Evolutionary conservation across 2,329 filamentous ascomycete species (phyloP).

Genomic region (Talaromyces sp.): DNA sequence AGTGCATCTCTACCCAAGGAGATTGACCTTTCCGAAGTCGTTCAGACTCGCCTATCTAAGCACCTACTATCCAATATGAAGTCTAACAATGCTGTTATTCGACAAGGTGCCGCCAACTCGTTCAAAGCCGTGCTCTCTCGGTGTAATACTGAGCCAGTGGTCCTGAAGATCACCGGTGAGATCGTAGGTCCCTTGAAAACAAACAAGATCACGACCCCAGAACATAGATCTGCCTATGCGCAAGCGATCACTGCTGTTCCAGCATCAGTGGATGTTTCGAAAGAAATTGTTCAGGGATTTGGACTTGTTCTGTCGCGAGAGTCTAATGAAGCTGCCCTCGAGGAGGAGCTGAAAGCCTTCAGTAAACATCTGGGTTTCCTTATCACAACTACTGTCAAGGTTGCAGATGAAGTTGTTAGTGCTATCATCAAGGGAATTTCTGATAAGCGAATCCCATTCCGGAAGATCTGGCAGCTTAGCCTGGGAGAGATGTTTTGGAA

Average conservation of each 20-base stretch:
- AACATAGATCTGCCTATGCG: constrained; percentile 80
- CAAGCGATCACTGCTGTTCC: constrained; percentile 73
- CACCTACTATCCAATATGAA: constrained; percentile 88
- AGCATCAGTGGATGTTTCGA: constrained; percentile 63
- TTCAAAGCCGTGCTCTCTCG: constrained; percentile 71
- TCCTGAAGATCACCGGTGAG: constrained; percentile 75
- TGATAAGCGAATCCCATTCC: constrained; percentile 80
- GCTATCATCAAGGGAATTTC: constrained; percentile 76
- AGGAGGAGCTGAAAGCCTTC: constrained; percentile 73
- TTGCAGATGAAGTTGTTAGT: constrained; percentile 70
- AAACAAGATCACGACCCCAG: constrained; percentile 79
- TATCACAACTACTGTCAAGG: constrained; percentile 60
- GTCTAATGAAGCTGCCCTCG: constrained; percentile 80
- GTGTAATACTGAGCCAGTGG: constrained; percentile 59
- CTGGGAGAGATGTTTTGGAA: constrained; percentile 71
- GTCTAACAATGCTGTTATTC: constrained; percentile 79
- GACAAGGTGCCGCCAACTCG: constrained; percentile 72
- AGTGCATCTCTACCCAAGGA: constrained; percentile 67
- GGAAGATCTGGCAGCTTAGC: constrained; percentile 78
- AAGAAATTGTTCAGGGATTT: constrained; percentile 68
- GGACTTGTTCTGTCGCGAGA: constrained; percentile 76
- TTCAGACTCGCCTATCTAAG: constrained; percentile 76
- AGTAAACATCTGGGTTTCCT: constrained; percentile 66
- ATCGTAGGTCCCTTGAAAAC: constrained; percentile 77
- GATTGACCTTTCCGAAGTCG: constrained; percentile 75